Percentiles rank a stretch among this genome's conserved stretches.
Conservation (phyloP, 2,329 filamentous ascomycete species). For the Orbilia oligospora region DNA sequence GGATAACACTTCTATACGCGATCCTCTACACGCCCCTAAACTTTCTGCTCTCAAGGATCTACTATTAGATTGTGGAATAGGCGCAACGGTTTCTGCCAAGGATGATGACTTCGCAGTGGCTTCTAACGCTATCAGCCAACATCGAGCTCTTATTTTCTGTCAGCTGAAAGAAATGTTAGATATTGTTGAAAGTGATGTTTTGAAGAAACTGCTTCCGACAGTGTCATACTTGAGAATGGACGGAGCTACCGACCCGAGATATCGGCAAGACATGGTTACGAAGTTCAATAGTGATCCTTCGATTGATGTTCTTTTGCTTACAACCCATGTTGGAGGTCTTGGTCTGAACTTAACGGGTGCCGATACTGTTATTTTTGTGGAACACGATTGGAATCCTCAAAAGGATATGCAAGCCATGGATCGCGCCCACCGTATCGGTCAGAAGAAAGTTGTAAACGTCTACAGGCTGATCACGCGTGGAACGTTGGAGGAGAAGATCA, state of each 20-base stretch:
- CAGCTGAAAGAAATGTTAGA: conserved; percentile 99
- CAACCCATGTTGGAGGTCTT: conserved; percentile 93
- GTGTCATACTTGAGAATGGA: conserved; percentile 96
- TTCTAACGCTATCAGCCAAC: conserved; percentile 89
- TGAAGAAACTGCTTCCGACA: conserved; percentile 89
- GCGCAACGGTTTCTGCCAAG: conserved; percentile 74
- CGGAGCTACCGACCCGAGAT: conserved; percentile 90
- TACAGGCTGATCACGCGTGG: conserved; percentile 96
- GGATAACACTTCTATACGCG: conserved; percentile 85
- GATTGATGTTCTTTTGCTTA: conserved; percentile 93
- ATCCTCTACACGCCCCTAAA: conserved; percentile 91
- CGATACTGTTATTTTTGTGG: conserved; percentile 98
- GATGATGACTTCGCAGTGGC: conserved; percentile 73
- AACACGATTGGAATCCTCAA: conserved; percentile 99
- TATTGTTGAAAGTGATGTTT: conserved; percentile 94
- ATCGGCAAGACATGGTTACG: conserved; percentile 97
- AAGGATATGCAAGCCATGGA: conserved; percentile 99
- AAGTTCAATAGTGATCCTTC: conserved; percentile 98
- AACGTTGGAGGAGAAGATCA: conserved; percentile 97
- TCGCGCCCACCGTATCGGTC: conserved; percentile 95
- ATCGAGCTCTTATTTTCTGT: conserved; percentile 96
- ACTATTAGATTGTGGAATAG: conserved; percentile 98
- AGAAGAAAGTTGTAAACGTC: conserved; percentile 99
- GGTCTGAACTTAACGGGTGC: conserved; percentile 96
- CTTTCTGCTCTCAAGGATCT: conserved; percentile 90